Base-by-base conservation (phyloP, 1,284 basidiomycete species). In the Boletellus deceptivus region DNA sequence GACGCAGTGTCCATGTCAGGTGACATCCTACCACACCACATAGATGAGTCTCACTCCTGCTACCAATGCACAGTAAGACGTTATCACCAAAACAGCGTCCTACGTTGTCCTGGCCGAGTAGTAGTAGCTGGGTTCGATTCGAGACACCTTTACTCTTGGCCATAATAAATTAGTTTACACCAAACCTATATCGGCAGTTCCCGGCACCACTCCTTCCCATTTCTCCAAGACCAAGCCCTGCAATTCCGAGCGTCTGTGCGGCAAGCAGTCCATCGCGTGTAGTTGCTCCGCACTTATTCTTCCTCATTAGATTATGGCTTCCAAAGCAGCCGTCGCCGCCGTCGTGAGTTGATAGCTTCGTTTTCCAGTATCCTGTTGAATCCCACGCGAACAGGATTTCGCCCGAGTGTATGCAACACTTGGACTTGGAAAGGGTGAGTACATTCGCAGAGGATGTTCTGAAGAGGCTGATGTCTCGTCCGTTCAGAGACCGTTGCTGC, bases 381-480 rank as follows among this genome's bases (percentile, higher is more conserved):
- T 55, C 46, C 50, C 55, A 51, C 41, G 43, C 51, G 36, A 56
- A 46, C 65, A 95, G 91, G 93, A 97, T 76, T 97, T 94, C 76
- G 76, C 91, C 70, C 90, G 92, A 71, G 85, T 98, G 70, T 94
- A 95, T 75, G 78, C 85, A 55, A 86, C 89, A 59, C 84, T 97
- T 48, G 93, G 93, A 62, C 84, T 98, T 62, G 92, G 91, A 71
- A 95, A 94, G 80, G 91, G 93, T 92, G 49, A 45, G 77, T 69
- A 43, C 18, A 14, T n/a, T 41, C 36, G 44, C 17, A 11, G 9
- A 20, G 31, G 9, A 44, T 33, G 10, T 29, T 25, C 4, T 36
- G 27, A 39, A n/a, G 54, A 41, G 25, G 42, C 52, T 54, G 6
- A 25, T 35, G 56, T 47, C 22, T 2, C 41, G 1, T 9, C n/a